These are phyloP conservation scores for Penicillium glabrum DNA, from an alignment of 2,329 filamentous ascomycete genomes.

Conservation along the genomic window DNA sequence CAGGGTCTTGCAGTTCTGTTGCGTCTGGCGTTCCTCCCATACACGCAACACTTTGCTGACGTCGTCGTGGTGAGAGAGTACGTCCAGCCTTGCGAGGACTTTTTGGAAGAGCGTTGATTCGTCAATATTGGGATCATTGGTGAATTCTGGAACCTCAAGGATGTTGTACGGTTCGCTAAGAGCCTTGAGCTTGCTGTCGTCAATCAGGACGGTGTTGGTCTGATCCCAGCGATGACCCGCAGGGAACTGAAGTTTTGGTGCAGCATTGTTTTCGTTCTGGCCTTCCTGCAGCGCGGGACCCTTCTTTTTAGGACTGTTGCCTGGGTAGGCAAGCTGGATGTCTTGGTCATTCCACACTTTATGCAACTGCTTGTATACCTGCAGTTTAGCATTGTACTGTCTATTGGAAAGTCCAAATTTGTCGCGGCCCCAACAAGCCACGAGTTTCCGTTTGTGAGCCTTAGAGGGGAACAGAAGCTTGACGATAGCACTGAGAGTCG, in stretches of 20 bases:
- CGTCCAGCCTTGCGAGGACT: constrained; percentile 55
- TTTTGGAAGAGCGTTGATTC: constrained; percentile 49
- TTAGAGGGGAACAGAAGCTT: constrained; percentile 61
- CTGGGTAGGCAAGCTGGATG: constrained; percentile 46
- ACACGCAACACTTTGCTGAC: constrained; percentile 44
- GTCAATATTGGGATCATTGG: constrained; percentile 40
- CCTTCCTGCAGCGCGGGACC: constrained; percentile 26
- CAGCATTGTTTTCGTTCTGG: constrained; percentile 1
- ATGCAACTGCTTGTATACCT: constrained; percentile 85
- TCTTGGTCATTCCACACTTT: constrained; percentile 63
- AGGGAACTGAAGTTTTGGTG: constrained; percentile 26
- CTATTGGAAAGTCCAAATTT: constrained; percentile 63
- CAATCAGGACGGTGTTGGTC: constrained; percentile 83
- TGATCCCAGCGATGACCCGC: constrained; percentile 69
- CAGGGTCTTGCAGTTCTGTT: constrained; percentile 16
- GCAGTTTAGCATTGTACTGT: constrained; percentile 71
- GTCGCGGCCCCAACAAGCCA: constrained; percentile 77
- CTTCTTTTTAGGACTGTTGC: not conserved
- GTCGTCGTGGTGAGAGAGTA: constrained; percentile 49
- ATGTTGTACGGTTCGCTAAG: constrained; percentile 81
- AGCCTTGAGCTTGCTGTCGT: constrained; percentile 81
- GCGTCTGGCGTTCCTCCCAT: constrained; percentile 29
- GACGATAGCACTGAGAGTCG: constrained; percentile 66
- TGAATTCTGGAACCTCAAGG: constrained; percentile 77
- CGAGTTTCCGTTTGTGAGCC: constrained; percentile 53